Percentiles rank a stretch among this genome's conserved stretches.
These are phyloP conservation scores for Adenanthera pavonina DNA, from an alignment of 306 rosid species.

Conservation along the genomic window DNA sequence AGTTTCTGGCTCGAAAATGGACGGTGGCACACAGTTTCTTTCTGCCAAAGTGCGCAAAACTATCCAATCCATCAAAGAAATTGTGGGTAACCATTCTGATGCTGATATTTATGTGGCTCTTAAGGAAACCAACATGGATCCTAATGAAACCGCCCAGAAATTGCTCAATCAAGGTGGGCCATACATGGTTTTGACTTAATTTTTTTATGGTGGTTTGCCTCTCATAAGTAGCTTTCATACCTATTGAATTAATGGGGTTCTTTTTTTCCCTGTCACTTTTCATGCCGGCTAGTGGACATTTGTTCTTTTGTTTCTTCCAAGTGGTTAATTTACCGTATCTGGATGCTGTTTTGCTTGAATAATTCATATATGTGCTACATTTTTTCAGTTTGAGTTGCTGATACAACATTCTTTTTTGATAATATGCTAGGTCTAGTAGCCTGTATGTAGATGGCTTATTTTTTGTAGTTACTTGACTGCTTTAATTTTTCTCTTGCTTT, in stretches of 20 bases:
- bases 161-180: slow-evolving; percentile 89
- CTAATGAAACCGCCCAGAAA: slow-evolving; percentile 97
- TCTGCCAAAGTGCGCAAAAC: slow-evolving; percentile 74
- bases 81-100: slow-evolving; percentile 87
- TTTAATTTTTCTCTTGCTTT: not conserved
- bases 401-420: not conserved
- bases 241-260: slow-evolving; percentile 36
- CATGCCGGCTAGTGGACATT: not conserved
- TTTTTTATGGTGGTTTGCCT: not conserved
- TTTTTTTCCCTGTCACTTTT: not conserved
- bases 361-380: not conserved
- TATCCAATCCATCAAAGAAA: slow-evolving; percentile 87
- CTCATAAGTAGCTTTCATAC: not conserved
- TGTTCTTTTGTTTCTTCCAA: not conserved
- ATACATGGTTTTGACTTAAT: not conserved
- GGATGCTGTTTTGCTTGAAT: not conserved
- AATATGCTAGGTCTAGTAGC: not conserved
- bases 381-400: slow-evolving; percentile 18
- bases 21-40: slow-evolving; percentile 71
- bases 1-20: slow-evolving; percentile 71
- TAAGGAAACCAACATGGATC: slow-evolving; percentile 93
- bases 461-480: not conserved
- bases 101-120: slow-evolving; percentile 86
- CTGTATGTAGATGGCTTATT: not conserved
- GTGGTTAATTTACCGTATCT: not conserved